phyloP scores from a whole-genome alignment of 2,329 filamentous ascomycete species.

The Beauveria sp. region DNA sequence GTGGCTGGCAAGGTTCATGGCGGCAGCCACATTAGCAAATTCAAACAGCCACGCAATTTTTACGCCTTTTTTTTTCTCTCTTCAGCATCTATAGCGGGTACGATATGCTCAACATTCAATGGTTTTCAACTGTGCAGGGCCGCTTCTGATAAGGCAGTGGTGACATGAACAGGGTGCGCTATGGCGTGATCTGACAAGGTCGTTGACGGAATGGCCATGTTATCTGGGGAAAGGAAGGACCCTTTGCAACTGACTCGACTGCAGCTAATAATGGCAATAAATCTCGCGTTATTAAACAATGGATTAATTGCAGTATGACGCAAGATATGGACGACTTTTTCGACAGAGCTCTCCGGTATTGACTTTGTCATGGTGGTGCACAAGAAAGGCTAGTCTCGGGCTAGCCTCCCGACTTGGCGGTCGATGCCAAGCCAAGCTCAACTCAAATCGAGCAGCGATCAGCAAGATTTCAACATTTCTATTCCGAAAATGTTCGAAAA shows the following conservation, averaged over 20 bases:
- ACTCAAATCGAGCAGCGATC: not conserved
- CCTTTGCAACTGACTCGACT: not conserved
- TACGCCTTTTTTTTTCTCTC: not conserved
- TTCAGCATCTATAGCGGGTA: no score
- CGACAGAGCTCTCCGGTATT: no score
- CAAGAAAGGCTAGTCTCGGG: not conserved
- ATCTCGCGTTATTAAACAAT: not conserved
- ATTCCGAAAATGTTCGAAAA: no score
- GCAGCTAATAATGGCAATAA: not conserved
- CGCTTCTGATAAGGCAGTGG: constrained; percentile 1
- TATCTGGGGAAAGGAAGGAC: not conserved
- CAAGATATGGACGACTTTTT: not conserved
- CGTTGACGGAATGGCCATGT: not conserved
- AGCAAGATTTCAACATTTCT: not conserved
- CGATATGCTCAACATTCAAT: no score
- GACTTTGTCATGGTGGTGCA: not conserved
- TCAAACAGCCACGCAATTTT: not conserved
- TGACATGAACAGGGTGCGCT: not conserved
- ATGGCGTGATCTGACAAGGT: constrained; percentile 8
- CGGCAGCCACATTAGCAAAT: not conserved
- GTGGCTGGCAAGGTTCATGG: not conserved
- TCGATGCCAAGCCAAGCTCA: not conserved
- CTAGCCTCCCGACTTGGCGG: not conserved
- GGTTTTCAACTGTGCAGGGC: not conserved
- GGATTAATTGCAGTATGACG: not conserved